phyloP scores from a whole-genome alignment of 2,329 filamentous ascomycete species.

The Diaporthe citri region DNA sequence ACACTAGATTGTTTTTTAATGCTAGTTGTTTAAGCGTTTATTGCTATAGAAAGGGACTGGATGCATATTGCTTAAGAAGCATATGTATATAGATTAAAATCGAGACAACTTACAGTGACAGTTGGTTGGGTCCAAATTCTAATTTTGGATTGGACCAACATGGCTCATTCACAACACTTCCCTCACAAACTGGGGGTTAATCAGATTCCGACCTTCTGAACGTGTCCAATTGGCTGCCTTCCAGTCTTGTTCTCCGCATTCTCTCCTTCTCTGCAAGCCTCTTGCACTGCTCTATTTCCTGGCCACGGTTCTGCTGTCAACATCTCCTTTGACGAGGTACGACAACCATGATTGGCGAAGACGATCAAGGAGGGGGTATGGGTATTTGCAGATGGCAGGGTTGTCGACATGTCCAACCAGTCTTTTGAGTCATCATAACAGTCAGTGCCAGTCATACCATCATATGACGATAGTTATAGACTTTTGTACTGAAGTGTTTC shows the following conservation, averaged over 20 bases:
- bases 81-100: too few species aligned
- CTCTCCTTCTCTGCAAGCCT: not conserved
- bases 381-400: too few species aligned
- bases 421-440: too few species aligned
- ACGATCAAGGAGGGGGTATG: too few species aligned
- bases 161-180: not conserved
- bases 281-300: not conserved
- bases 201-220: not conserved
- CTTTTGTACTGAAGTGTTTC: too few species aligned
- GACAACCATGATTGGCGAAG: not conserved
- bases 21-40: too few species aligned
- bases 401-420: too few species aligned
- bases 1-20: too few species aligned
- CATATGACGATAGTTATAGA: too few species aligned
- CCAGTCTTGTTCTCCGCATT: not conserved
- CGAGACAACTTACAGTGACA: not conserved
- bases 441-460: too few species aligned
- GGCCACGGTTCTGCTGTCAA: not conserved
- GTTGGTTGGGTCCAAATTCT: not conserved
- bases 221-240: not conserved
- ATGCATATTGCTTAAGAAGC: too few species aligned
- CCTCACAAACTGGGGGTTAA: not conserved
- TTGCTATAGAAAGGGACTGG: too few species aligned
- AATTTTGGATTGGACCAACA: not conserved
- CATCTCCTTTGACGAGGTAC: not conserved